phyloP scores from a whole-genome alignment of 441 rosid genomes.

The Populus tomentosa region DNA sequence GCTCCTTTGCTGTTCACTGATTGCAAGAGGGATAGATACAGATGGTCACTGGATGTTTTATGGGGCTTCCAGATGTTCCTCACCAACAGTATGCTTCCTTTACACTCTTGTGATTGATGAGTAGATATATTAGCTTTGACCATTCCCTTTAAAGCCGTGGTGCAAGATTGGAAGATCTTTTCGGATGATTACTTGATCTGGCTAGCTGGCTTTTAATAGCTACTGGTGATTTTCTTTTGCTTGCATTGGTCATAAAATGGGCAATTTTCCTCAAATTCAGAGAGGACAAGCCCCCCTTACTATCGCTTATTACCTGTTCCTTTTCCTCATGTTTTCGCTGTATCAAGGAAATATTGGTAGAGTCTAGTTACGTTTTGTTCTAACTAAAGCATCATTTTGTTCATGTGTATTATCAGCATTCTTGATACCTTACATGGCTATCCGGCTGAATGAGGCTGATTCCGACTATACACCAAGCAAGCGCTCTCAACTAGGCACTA shows the following conservation, averaged over 20 bases:
- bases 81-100: slow-evolving; percentile 61
- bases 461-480: slow-evolving; percentile 27
- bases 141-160: neutral
- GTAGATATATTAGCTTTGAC: slow-evolving; percentile 3
- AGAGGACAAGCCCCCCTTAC: neutral
- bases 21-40: slow-evolving; percentile 63
- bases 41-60: slow-evolving; percentile 63
- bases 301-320: neutral
- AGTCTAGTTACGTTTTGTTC: neutral
- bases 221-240: neutral
- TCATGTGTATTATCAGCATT: slow-evolving; percentile 47
- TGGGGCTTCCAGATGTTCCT: slow-evolving; percentile 97
- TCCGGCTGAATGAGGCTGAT: slow-evolving; percentile 60
- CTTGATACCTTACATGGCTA: slow-evolving; percentile 92
- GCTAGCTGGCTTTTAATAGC: neutral
- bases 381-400: neutral
- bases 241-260: neutral
- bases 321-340: neutral
- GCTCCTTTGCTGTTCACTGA: slow-evolving; percentile 93
- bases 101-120: slow-evolving; percentile 14
- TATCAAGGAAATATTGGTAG: neutral
- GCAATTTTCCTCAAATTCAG: neutral
- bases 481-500: slow-evolving; percentile 53
- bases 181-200: neutral
- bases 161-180: neutral